These are phyloP conservation scores for Lentithecium fluviatile DNA, from an alignment of 495 filamentous ascomycete genomes.

Conservation along the genomic window DNA sequence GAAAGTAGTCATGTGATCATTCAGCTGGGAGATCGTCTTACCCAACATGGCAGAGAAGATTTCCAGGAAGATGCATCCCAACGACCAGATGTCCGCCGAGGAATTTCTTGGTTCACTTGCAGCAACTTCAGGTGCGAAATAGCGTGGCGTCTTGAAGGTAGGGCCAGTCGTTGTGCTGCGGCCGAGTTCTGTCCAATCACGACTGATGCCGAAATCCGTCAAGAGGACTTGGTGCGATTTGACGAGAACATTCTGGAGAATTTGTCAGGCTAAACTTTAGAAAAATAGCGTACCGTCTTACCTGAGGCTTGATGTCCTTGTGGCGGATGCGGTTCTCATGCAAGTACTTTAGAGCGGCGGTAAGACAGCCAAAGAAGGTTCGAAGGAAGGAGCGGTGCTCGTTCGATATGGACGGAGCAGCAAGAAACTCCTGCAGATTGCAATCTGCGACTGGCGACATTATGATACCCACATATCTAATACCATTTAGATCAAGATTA, in stretches of 20 bases:
- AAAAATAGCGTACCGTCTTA: too few relatives aligned
- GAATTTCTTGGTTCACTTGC: constrained; percentile 41
- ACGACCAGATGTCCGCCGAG: constrained; percentile 50
- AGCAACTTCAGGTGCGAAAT: constrained; percentile 50
- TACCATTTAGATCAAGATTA: constrained; percentile 9
- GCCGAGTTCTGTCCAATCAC: constrained; percentile 7
- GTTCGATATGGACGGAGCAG: neutral
- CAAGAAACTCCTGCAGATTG: constrained; percentile 14
- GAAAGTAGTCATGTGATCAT: constrained; percentile 4
- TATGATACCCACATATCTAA: constrained; percentile 38
- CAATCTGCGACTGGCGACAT: constrained; percentile 43
- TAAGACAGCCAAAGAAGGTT: constrained; percentile 37
- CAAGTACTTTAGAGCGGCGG: constrained; percentile 45
- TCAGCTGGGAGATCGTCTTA: too few relatives aligned
- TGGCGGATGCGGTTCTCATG: constrained; percentile 46
- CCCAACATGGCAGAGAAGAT: constrained; percentile 40
- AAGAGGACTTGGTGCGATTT: too few relatives aligned
- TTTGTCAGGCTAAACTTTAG: too few relatives aligned
- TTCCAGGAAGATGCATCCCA: constrained; percentile 53
- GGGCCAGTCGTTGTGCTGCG: constrained; percentile 39
- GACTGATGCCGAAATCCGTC: too few relatives aligned
- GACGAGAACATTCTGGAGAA: too few relatives aligned
- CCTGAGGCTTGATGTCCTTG: constrained; percentile 50
- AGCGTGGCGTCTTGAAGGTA: constrained; percentile 40
- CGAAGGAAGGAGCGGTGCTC: neutral